phyloP scores from a whole-genome alignment of 2,329 filamentous ascomycete species.

The Phyllosticta citribraziliensis region DNA sequence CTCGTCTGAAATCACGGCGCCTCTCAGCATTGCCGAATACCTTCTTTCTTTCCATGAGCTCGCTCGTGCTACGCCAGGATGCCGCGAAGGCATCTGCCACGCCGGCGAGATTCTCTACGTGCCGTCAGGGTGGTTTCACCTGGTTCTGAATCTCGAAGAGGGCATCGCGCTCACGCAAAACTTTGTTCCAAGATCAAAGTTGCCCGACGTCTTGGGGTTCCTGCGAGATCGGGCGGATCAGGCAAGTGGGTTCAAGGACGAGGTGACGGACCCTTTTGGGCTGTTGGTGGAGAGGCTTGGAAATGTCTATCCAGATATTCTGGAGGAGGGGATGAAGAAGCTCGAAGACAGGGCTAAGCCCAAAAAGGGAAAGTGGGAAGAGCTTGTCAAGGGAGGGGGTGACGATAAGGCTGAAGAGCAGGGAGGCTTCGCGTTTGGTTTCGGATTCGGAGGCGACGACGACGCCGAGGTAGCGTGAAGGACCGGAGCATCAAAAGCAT shows the following conservation, averaged over 20 bases:
- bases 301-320: constrained; percentile 53
- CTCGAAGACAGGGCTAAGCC: constrained; percentile 52
- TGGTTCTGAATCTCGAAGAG: constrained; percentile 80
- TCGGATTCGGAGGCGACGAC: constrained; percentile 51
- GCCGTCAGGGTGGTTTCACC: constrained; percentile 91
- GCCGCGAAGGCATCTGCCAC: constrained; percentile 73
- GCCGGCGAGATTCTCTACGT: constrained; percentile 86
- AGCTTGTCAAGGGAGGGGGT: constrained; percentile 52
- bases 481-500: not conserved
- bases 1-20: constrained; percentile 85
- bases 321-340: constrained; percentile 52
- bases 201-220: constrained; percentile 69
- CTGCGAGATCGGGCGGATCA: constrained; percentile 73
- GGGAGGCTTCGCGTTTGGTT: constrained; percentile 50
- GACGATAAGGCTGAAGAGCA: constrained; percentile 33
- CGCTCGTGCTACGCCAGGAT: constrained; percentile 65
- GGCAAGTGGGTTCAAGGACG: constrained; percentile 72
- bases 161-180: constrained; percentile 91
- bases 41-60: constrained; percentile 79
- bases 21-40: constrained; percentile 95
- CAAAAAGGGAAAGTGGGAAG: constrained; percentile 71
- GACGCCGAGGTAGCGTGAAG: constrained; percentile 32
- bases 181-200: constrained; percentile 69
- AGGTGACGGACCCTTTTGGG: constrained; percentile 60
- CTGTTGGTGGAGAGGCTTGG: constrained; percentile 63